Evolutionary conservation across 169 alveolate genomes (phyloP), one percentile per base, ranked within the genome.

Genomic region (Haemoproteus tartakovskyi): DNA sequence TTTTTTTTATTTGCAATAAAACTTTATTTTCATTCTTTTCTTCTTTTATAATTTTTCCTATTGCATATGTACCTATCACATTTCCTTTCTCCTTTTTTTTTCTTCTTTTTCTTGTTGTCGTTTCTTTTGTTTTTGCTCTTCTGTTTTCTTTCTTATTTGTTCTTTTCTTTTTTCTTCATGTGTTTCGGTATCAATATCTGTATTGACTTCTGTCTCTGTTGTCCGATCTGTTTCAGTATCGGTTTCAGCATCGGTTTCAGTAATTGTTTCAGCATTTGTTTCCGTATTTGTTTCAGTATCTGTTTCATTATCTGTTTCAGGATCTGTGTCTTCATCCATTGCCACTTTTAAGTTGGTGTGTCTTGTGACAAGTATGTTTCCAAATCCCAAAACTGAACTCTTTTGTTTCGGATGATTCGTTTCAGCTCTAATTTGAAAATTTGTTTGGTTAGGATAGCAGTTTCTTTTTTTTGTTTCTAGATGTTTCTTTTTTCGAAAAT

Each of bases 361-460:
- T 40, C 82, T 67, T 46, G 82, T 67, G 38, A 67, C 56, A 14
- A 67, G 51, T 22, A 67, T 67, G n/a, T 43, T 67, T 41, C 82
- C 82, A 24, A 21, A 47, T 19, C 47, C 18, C 22, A 60, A 24
- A 18, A 8, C 40, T 57, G n/a, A 37, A n/a, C n/a, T 11, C 29
- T 51, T 51, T 51, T 12, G 9, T 51, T 21, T 51, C 29, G 9
- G 22, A 3, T 14, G 3, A 21, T 27, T 2, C 3, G 29, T 26
- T 51, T 2, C 12, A 26, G n/a, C n/a, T n/a, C n/a, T n/a, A n/a
- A n/a, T n/a, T n/a, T 22, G 61, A 51, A 5, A 3, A 11, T 50
- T 9, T 9, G 60, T 50, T 50, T 18, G 19, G 40, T 19, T 50
- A 24, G 1, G 9, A 50, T 19, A 12, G 16, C 40, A 1, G 60